A percentile compares a stretch with the other conserved stretches of the same genome.
Evolutionary conservation across 108 stramenopile genomes (phyloP).

Genomic region (Nannochloropsis salina): DNA sequence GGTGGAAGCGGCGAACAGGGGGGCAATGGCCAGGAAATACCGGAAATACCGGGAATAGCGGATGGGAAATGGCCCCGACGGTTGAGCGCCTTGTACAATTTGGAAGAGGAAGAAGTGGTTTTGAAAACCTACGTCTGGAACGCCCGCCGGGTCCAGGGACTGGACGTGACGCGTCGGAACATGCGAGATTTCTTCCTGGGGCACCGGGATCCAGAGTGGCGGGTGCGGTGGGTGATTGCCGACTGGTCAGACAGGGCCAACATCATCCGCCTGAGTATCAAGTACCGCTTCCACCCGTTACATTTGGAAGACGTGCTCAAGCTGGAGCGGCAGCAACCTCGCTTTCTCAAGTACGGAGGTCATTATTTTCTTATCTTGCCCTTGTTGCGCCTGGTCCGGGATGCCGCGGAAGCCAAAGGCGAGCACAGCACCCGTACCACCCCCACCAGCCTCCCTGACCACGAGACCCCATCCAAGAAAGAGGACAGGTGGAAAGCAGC

Average conservation of each 20-base stretch:
- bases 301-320: slow-evolving; percentile 7
- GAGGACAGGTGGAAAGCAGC: too few species aligned
- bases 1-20: neutral
- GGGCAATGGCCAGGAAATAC: neutral
- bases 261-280: neutral
- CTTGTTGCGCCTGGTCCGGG: neutral
- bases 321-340: neutral
- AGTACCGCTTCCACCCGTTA: neutral
- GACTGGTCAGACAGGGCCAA: neutral
- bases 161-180: neutral
- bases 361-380: slow-evolving; percentile 12
- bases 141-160: neutral
- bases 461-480: too few species aligned
- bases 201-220: neutral
- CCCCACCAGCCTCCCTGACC: too few species aligned
- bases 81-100: neutral
- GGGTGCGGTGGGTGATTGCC: neutral
- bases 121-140: neutral
- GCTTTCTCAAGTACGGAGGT: slow-evolving; percentile 13
- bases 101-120: slow-evolving; percentile 14
- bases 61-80: neutral
- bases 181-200: neutral
- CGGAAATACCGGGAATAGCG: neutral
- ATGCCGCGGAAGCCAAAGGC: neutral
- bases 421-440: neutral